Conservation (phyloP, 2,329 filamentous ascomycete species). For the Neobulgaria alba region DNA sequence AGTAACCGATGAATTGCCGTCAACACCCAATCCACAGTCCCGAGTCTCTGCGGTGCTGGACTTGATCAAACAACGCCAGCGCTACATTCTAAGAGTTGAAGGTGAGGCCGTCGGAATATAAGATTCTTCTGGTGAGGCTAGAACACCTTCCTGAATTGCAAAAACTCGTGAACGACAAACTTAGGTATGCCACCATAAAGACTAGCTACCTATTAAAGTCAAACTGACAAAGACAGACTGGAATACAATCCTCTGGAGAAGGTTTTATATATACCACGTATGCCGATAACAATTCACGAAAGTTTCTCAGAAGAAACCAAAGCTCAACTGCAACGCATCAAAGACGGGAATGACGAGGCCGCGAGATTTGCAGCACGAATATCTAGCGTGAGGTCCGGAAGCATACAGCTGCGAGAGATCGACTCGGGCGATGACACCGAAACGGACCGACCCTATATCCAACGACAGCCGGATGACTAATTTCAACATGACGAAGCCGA, state of each 20-base stretch:
- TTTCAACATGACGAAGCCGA: constrained; percentile 10
- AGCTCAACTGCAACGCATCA: constrained; percentile 17
- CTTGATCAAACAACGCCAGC: constrained; percentile 13
- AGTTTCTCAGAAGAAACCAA: constrained; percentile 15
- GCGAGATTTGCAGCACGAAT: constrained; percentile 11
- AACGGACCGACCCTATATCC: constrained; percentile 8
- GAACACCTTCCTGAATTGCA: constrained; percentile 10
- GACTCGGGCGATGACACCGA: constrained; percentile 9
- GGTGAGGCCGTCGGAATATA: constrained; percentile 9
- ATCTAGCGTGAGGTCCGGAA: constrained; percentile 12
- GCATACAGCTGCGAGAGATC: constrained; percentile 12
- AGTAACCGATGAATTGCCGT: constrained; percentile 15
- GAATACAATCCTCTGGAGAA: constrained; percentile 6
- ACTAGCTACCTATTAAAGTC: not conserved
- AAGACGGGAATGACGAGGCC: constrained; percentile 13
- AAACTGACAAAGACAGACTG: not conserved
- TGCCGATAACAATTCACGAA: constrained; percentile 11
- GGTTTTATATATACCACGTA: constrained; percentile 13
- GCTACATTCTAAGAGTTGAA: constrained; percentile 9
- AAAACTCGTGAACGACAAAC: not conserved
- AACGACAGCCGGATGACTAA: constrained; percentile 8
- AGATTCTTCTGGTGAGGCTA: constrained; percentile 12
- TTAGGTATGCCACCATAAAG: not conserved
- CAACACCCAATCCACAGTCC: constrained; percentile 14
- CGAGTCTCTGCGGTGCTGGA: constrained; percentile 11